Conservation (phyloP, 1,139 yeast genomes). For the Pichia sp. region DNA sequence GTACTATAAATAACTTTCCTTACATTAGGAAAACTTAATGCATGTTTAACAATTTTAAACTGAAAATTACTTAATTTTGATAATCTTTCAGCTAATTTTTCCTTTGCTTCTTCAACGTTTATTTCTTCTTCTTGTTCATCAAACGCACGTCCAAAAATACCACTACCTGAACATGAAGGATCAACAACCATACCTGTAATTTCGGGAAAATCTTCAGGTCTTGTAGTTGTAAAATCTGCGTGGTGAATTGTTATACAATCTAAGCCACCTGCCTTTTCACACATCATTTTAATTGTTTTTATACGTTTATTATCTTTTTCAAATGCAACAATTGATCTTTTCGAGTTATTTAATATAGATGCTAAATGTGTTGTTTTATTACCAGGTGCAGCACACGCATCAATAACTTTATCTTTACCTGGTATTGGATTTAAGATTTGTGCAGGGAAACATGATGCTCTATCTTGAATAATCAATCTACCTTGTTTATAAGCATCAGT, state of each 20-base stretch:
- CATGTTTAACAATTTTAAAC: conserved; percentile 79
- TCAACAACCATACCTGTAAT: conserved; percentile 85
- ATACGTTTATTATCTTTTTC: conserved; percentile 78
- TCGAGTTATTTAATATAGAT: conserved; percentile 40
- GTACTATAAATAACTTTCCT: conserved; percentile 85
- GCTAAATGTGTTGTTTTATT: conserved; percentile 94
- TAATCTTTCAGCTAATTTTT: conserved; percentile 45
- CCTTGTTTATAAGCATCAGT: conserved; percentile 68
- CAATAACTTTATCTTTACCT: conserved; percentile 58
- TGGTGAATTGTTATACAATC: conserved; percentile 62
- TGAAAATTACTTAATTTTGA: conserved; percentile 79
- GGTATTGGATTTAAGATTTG: conserved; percentile 59
- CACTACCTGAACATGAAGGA: conserved; percentile 97
- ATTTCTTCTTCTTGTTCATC: conserved; percentile 36
- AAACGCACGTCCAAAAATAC: conserved; percentile 84
- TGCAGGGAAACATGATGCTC: conserved; percentile 97
- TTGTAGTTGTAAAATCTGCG: conserved; percentile 72
- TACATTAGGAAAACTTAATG: conserved; percentile 73
- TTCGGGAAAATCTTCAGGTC: conserved; percentile 53
- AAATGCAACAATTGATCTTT: conserved; percentile 61
- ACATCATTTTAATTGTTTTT: conserved; percentile 68
- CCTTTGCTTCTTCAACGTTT: conserved; percentile 28
- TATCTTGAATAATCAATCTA: conserved; percentile 80
- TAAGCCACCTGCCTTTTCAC: conserved; percentile 68
- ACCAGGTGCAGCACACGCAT: conserved; percentile 98